phyloP scores from a whole-genome alignment of 2,329 filamentous ascomycete species.

The Blastomyces emzantsi region DNA sequence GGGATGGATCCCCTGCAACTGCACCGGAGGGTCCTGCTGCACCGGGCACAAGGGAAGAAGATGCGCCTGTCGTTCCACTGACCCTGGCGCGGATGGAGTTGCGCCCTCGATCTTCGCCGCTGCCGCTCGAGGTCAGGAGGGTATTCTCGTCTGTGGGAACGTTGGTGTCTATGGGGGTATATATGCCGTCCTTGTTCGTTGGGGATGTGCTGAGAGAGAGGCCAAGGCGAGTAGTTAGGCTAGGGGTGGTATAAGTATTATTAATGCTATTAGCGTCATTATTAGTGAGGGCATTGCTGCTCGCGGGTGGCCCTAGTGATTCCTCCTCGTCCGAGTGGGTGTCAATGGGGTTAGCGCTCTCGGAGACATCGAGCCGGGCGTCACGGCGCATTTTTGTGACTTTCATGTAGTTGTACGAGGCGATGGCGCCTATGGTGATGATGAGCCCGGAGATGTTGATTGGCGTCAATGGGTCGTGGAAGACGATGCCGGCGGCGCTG shows the following conservation, averaged over 20 bases:
- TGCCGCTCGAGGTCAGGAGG: neutral
- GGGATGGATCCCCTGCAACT: neutral
- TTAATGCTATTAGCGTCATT: neutral
- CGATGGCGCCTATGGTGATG: slow-evolving; percentile 82
- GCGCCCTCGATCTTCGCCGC: neutral
- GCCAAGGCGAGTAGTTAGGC: slow-evolving; percentile 1
- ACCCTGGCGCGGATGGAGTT: slow-evolving; percentile 1
- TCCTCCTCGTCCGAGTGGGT: slow-evolving; percentile 13
- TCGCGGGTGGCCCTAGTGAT: neutral
- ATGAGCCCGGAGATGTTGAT: slow-evolving; percentile 81
- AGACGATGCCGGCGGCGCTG: slow-evolving; percentile 74
- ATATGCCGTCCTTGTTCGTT: neutral
- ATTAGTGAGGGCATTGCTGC: neutral
- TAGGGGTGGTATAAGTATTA: slow-evolving; percentile 1
- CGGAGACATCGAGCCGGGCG: slow-evolving; percentile 43
- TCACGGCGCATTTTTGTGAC: slow-evolving; percentile 79
- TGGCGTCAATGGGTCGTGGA: slow-evolving; percentile 75
- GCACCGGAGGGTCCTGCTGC: neutral
- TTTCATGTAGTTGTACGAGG: slow-evolving; percentile 89
- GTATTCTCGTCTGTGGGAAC: neutral
- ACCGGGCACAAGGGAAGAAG: neutral
- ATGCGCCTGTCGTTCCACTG: neutral
- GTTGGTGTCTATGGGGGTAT: slow-evolving; percentile 5
- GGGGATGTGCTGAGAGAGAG: neutral
- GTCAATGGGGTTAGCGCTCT: slow-evolving; percentile 17